A percentile compares a stretch with the other conserved stretches of the same genome.
phyloP scores from a whole-genome alignment of 495 filamentous ascomycete species.

The Daldinia childiae region DNA sequence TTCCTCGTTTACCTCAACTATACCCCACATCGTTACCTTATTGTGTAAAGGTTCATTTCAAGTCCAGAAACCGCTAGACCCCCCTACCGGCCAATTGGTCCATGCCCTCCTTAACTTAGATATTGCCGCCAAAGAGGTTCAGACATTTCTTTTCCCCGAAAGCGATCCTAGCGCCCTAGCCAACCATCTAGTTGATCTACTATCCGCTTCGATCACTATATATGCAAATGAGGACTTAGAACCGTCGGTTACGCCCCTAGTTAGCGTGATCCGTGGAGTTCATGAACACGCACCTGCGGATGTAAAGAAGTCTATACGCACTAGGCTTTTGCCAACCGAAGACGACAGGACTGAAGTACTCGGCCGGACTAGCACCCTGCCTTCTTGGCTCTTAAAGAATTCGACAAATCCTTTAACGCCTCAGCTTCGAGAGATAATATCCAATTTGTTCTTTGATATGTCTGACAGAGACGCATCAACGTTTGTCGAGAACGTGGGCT shows the following conservation, averaged over 20 bases:
- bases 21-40: constrained; percentile 77
- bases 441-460: constrained; percentile 83
- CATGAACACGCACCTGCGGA: constrained; percentile 75
- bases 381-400: constrained; percentile 81
- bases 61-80: constrained; percentile 52
- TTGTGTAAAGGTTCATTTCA: constrained; percentile 58
- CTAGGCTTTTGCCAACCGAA: constrained; percentile 78
- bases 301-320: constrained; percentile 70
- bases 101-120: constrained; percentile 85
- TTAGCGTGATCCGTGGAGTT: constrained; percentile 75
- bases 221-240: constrained; percentile 77
- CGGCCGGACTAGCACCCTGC: constrained; percentile 75
- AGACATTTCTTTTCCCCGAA: constrained; percentile 71
- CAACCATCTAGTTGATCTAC: constrained; percentile 76
- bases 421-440: constrained; percentile 77
- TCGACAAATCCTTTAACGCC: constrained; percentile 76
- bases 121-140: constrained; percentile 55
- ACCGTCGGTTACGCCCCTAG: constrained; percentile 69
- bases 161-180: constrained; percentile 67
- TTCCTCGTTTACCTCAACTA: constrained; percentile 68
- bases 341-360: constrained; percentile 80
- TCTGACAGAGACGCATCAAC: constrained; percentile 76
- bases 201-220: constrained; percentile 68
- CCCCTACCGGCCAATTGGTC: constrained; percentile 67
- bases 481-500: constrained; percentile 85